A percentile compares a stretch with the other conserved stretches of the same genome.
phyloP scores from a whole-genome alignment of 148 eudicot species.

The Polygonum aviculare region DNA sequence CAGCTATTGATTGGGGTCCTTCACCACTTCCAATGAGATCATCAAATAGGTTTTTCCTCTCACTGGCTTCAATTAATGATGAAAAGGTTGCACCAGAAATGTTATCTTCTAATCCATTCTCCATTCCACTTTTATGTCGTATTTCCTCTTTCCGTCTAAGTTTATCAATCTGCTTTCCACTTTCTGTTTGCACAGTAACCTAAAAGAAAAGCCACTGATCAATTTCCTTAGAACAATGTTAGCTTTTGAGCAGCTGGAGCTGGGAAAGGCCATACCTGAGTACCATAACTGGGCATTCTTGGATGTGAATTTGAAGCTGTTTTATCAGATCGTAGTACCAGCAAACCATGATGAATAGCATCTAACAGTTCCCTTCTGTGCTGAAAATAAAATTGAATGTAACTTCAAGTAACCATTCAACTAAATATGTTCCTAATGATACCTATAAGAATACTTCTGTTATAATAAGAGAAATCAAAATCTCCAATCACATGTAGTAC shows the following conservation, averaged over 20 bases:
- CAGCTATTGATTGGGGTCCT: conserved; percentile 36
- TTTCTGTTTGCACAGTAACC: conserved; percentile 96
- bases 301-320: conserved; percentile 44
- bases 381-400: conserved; percentile 27
- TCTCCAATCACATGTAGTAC: not conserved
- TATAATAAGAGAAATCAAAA: not conserved
- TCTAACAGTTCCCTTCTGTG: conserved; percentile 83
- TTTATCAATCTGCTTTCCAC: conserved; percentile 79
- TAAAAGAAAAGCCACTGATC: conserved; percentile 14
- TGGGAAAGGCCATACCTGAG: conserved; percentile 45
- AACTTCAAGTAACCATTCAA: not conserved
- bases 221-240: not conserved
- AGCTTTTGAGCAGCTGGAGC: not conserved
- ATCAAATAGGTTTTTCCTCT: conserved; percentile 71
- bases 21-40: conserved; percentile 82
- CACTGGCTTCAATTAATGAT: conserved; percentile 90
- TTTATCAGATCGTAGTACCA: conserved; percentile 63
- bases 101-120: conserved; percentile 62
- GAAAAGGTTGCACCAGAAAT: conserved; percentile 52
- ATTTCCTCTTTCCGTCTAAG: conserved; percentile 97
- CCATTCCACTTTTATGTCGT: conserved; percentile 70
- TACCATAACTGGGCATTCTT: conserved; percentile 91
- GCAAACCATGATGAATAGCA: conserved; percentile 65
- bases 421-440: not conserved
- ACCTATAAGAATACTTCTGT: not conserved